These are phyloP conservation scores for Emmonsiellopsis sp. DNA, from an alignment of 2,329 filamentous ascomycete species.

Conservation along the genomic window DNA sequence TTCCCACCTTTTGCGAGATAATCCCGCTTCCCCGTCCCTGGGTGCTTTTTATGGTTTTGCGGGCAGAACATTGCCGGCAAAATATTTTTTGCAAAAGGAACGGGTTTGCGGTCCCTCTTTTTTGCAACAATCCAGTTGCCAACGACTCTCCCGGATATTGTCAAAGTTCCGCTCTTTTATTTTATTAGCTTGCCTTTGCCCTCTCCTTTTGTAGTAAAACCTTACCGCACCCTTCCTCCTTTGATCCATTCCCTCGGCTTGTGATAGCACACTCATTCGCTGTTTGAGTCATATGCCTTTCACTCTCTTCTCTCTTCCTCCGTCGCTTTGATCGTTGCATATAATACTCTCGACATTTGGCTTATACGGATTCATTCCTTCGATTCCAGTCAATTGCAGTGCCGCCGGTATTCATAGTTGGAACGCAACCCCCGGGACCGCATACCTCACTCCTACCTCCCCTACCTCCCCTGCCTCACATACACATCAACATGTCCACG, in stretches of 20 bases:
- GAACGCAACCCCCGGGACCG: too few relatives aligned
- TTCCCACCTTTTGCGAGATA: neutral
- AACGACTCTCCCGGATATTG: neutral
- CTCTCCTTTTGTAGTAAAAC: neutral
- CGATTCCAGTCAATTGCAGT: too few relatives aligned
- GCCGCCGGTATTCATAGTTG: too few relatives aligned
- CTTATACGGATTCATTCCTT: too few relatives aligned
- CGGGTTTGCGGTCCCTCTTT: neutral
- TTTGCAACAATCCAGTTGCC: neutral
- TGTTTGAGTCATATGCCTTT: neutral
- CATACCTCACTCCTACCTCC: neutral
- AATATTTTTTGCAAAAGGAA: neutral
- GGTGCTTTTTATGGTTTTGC: neutral
- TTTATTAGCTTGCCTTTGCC: neutral
- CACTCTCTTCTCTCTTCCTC: neutral
- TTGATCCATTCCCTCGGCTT: constrained; percentile 1
- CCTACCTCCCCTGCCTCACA: neutral
- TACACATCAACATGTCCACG: constrained; percentile 43
- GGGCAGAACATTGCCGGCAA: too few relatives aligned
- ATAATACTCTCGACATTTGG: neutral
- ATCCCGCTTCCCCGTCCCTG: neutral
- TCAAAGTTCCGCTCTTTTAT: neutral
- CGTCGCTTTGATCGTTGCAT: neutral
- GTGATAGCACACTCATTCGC: neutral
- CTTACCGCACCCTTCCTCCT: neutral